phyloP scores from a whole-genome alignment of 257 asterid species.

The Solanum piurae region DNA sequence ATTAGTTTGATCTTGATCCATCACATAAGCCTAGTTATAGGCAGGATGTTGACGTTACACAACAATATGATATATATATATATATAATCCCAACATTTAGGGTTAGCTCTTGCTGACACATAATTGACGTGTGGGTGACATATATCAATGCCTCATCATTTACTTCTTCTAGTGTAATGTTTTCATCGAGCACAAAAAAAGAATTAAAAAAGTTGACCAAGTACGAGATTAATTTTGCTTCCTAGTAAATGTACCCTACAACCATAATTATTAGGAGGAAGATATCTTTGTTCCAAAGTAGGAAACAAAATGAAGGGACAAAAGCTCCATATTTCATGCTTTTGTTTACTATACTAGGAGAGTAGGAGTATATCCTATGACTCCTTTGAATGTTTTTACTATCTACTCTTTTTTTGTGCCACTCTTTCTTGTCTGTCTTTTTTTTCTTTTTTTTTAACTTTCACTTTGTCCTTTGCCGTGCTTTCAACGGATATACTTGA shows the following conservation, averaged over 20 bases:
- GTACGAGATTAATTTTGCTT: background rate
- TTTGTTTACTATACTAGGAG: background rate
- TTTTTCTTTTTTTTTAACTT: background rate
- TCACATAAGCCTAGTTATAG: background rate
- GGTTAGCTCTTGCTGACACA: background rate
- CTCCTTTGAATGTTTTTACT: background rate
- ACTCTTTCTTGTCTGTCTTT: background rate
- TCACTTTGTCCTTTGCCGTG: background rate
- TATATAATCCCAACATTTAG: background rate
- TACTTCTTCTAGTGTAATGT: background rate
- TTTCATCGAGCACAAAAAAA: background rate
- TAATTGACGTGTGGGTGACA: background rate
- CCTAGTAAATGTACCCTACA: background rate
- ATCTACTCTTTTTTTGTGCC: background rate
- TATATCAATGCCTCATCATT: background rate
- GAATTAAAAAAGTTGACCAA: background rate
- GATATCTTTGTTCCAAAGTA: background rate
- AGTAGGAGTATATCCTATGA: background rate
- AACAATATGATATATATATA: background rate
- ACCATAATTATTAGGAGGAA: background rate
- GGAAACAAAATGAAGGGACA: background rate
- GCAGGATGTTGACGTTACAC: background rate
- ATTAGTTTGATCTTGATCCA: background rate
- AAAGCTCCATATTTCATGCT: background rate
- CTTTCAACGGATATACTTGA: background rate